These are phyloP conservation scores for Cladosporium sp. DNA, from an alignment of 2,329 filamentous ascomycete genomes.

Conservation along the genomic window DNA sequence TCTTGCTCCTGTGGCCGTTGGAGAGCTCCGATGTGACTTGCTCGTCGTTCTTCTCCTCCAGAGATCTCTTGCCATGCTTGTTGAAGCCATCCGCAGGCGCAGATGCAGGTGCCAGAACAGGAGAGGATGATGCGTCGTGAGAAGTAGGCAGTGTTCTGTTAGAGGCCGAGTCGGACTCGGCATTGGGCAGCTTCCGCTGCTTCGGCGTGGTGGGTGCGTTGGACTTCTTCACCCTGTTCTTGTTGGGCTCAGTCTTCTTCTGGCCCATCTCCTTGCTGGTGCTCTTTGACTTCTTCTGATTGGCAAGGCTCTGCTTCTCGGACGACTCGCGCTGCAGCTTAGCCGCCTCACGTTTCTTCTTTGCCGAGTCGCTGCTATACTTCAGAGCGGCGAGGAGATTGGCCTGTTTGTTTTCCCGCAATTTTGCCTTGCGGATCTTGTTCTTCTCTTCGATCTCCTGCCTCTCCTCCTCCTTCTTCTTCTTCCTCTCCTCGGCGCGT, in stretches of 20 bases:
- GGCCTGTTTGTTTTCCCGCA: too few species aligned
- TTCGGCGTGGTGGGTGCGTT: neutral
- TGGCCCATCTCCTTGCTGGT: neutral
- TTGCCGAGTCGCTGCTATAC: too few species aligned
- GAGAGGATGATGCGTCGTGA: neutral
- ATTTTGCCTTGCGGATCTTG: too few species aligned
- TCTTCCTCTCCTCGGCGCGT: neutral
- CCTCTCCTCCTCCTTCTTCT: neutral
- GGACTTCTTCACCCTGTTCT: too few species aligned
- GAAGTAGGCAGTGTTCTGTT: neutral
- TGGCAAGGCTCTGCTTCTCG: neutral
- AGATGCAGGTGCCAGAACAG: neutral
- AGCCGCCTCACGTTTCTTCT: neutral
- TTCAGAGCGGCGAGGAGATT: too few species aligned
- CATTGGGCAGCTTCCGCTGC: neutral
- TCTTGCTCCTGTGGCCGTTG: neutral
- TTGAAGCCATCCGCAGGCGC: neutral
- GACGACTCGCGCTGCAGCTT: neutral
- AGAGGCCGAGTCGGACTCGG: neutral
- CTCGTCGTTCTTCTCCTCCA: neutral
- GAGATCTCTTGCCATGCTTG: neutral
- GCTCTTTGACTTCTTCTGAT: neutral
- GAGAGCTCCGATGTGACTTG: neutral
- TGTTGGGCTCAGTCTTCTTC: neutral
- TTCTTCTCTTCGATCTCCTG: neutral